Evolutionary conservation across 257 asterid genomes (phyloP).

Genomic region (Solanum etuberosum): DNA sequence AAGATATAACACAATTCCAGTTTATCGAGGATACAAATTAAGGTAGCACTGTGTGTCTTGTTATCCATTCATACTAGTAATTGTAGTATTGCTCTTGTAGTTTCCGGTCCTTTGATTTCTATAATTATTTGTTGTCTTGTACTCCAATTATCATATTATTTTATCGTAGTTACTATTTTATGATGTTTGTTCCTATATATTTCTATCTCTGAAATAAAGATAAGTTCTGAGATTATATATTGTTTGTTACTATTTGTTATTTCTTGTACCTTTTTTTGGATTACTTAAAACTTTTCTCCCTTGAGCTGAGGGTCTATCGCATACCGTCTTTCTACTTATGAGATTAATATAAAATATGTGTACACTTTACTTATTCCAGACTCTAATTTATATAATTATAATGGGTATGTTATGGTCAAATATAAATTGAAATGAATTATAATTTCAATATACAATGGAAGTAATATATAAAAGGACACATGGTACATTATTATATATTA

Average conservation of each 20-base stretch:
- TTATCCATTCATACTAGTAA: neutral
- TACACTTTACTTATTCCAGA: neutral
- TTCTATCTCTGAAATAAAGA: too few relatives aligned
- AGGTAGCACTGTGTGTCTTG: neutral
- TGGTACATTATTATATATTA: neutral
- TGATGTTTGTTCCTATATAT: neutral
- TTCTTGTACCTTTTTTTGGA: too few relatives aligned
- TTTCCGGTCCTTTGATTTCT: neutral
- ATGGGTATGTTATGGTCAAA: too few relatives aligned
- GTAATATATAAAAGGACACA: neutral
- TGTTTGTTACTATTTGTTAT: too few relatives aligned
- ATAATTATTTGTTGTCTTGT: neutral
- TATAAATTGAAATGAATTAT: neutral
- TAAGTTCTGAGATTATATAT: neutral
- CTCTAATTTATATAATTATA: neutral
- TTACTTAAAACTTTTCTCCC: too few relatives aligned
- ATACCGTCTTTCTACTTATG: neutral
- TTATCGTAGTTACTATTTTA: neutral
- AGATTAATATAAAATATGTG: too few relatives aligned
- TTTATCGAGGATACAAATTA: neutral
- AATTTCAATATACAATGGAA: too few relatives aligned
- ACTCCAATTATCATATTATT: neutral
- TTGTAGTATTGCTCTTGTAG: too few relatives aligned
- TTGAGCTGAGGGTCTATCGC: neutral
- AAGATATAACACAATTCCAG: neutral